Evolutionary conservation across 768 basidiomycete genomes (phyloP).

Genomic region (Agrocybe chaxingu): DNA sequence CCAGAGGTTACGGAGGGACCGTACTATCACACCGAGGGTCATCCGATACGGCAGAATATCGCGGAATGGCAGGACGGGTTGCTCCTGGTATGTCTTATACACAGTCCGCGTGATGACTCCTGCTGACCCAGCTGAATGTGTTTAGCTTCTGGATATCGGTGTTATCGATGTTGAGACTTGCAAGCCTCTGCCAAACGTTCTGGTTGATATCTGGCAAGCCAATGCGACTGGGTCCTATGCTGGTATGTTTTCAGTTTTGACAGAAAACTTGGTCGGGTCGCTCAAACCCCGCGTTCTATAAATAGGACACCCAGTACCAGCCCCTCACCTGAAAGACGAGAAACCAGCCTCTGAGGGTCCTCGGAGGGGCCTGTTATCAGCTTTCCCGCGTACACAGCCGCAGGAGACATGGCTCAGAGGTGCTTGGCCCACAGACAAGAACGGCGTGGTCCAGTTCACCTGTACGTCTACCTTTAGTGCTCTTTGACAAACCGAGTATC

Average conservation of each 20-base stretch:
- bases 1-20: constrained; percentile 55
- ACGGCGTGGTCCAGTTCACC: constrained; percentile 52
- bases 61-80: constrained; percentile 51
- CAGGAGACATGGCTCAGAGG: constrained; percentile 49
- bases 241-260: constrained; percentile 23
- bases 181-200: constrained; percentile 48
- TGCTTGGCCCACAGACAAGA: constrained; percentile 51
- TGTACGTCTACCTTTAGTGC: constrained; percentile 27
- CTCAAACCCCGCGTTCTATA: not conserved
- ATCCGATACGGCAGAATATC: constrained; percentile 52
- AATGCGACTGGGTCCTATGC: constrained; percentile 55
- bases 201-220: constrained; percentile 61
- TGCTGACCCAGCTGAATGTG: not conserved
- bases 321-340: constrained; percentile 38
- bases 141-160: constrained; percentile 49
- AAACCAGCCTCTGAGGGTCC: constrained; percentile 45
- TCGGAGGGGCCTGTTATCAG: constrained; percentile 38
- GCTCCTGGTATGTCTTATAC: constrained; percentile 32
- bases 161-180: constrained; percentile 59
- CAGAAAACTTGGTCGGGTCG: not conserved
- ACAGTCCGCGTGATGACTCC: not conserved
- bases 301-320: constrained; percentile 44
- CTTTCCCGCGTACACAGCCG: constrained; percentile 40
- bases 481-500: not conserved
- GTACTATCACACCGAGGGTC: constrained; percentile 48